Base-by-base conservation (phyloP, 306 rosid genomes). In the Arachis hypogaea region DNA sequence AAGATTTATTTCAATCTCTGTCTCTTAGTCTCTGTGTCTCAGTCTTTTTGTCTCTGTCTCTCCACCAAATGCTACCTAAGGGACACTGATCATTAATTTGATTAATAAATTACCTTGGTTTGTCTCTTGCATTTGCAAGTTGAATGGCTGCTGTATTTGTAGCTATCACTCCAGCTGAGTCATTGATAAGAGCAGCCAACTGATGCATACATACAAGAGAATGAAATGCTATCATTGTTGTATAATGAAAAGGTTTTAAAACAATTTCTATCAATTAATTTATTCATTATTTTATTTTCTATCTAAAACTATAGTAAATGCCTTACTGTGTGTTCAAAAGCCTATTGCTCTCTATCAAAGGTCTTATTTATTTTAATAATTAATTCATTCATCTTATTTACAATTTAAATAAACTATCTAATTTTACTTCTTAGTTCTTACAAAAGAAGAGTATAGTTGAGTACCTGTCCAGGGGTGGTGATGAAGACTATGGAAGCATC, bases 381-480 rank as follows among this genome's bases (percentile, higher is more conserved):
- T 36, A 50, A 59, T 55, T 56, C 54, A 68, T 14, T 60, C 66
- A 18, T n/a, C 6, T 5, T 2, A 7, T 56, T 38, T 59, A 36
- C 44, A 59, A 59, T 36, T 42, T 64, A 11, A 6, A 5, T 22
- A 22, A 40, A 16, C 66, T 6, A 10, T 45, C 16, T 36, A n/a
- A 2, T 38, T 40, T 72, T 59, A 54, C 63, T 38, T 11, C 36
- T 3, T 10, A 44, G 3, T 77, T 7, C 69, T 46, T 49, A 18
- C 80, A 73, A 62, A 55, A 72, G 30, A 69, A 43, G 47, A 18
- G 54, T 65, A 54, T 12, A 55, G 51, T 59, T 2, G 33, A 64
- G 79, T 76, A 93, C 98, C 98, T 91, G 96, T 56, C 94, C 98
- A 3, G 98, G 98, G 51, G 97, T 93, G 65, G 98, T 88, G 67